Evolutionary conservation across 371 early-diverging fungal genomes (phyloP), one percentile per base, ranked within the genome.

Genomic region (Mortierella sp.): DNA sequence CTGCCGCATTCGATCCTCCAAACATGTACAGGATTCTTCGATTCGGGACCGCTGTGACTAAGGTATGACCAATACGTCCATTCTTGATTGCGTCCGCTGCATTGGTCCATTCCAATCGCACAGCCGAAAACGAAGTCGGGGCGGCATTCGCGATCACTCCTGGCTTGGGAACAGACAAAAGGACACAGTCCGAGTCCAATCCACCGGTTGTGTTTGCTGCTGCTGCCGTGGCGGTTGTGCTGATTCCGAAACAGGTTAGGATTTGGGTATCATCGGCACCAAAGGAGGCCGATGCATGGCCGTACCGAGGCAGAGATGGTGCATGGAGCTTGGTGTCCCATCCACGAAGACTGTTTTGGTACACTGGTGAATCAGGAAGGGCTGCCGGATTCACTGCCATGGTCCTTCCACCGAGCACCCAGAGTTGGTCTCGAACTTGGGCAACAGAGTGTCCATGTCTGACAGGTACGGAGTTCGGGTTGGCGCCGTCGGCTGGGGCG

Each of bases 241-340:
- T 63, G 26, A 48, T 55, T 1, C 80, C 80, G 37, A 48, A 79
- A 19, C 80, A 79, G 0, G 73, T 58, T 0, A 79, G 57, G 15
- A 72, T 56, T 1, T 5, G 37, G 37, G 5, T 37, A 9, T 52
- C 56, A 19, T 79, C 73, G 0, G 1, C 21, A 14, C 50, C 70
- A 9, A 66, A 52, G 19, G 57, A 18, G 21, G 66, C 66, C 5
- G 80, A 73, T 21, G 66, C 73, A 50, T 79, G 80, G 7, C 70
- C 80, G 21, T 48, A 66, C 0, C 73, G 73, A 0, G 25, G 18
- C 4, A 79, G 37, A 7, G 65, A 66, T 12, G 47, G 59, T 12
- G 57, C 45, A 11, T 46, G 69, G 23, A 23, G 12, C 23, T 23
- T 53, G 48, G 47, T 63, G 25, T 52, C 50, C 73, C 80, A 72